Evolutionary conservation across 257 asterid genomes (phyloP), one percentile per base, ranked within the genome.

Genomic region (Jasminum sambac): DNA sequence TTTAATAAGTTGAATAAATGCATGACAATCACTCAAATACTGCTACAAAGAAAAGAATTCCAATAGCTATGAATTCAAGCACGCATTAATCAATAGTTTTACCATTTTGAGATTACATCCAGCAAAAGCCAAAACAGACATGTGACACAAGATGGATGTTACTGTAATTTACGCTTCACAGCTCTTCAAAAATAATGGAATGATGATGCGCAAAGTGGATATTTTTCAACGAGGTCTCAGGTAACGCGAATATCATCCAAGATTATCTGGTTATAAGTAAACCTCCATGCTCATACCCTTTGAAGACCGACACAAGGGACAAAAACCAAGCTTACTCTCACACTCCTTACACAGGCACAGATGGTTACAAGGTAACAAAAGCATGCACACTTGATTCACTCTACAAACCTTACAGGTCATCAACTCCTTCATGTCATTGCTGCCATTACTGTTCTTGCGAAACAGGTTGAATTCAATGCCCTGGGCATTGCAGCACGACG

Each of bases 321-420:
- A 95, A 37, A 70, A 40, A 76, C 90, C 84, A 79, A 78, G 71
- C 88, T 83, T 88, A 69, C 84, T 84, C 64, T 95, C 99, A 74
- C 99, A 95, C 46, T 83, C 97, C 83, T 84, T 91, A 80, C 99
- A 95, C 85, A 92, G 68, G 73, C 98, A 95, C 13, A 95, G 86
- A 86, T 95, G 99, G 86, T 95, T 90, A 80, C 99, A 95, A 41
- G 99, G 99, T 66, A 92, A 80, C 77, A 95, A 74, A 66, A 95
- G 92, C 97, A 95, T 84, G 89, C 94, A 63, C 8, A 84, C 98
- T 74, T 86, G 84, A 10, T 88, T 86, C 37, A 80, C 89, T 70
- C 95, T 66, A 83, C 99, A 95, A 55, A 85, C 96, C 94, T 85
- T 95, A 72, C 99, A 91, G 24, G 67, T 84, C 94, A 89, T 85